These are phyloP conservation scores for Phytophthora megakarya DNA, from an alignment of 352 stramenopile genomes.

Conservation along the genomic window DNA sequence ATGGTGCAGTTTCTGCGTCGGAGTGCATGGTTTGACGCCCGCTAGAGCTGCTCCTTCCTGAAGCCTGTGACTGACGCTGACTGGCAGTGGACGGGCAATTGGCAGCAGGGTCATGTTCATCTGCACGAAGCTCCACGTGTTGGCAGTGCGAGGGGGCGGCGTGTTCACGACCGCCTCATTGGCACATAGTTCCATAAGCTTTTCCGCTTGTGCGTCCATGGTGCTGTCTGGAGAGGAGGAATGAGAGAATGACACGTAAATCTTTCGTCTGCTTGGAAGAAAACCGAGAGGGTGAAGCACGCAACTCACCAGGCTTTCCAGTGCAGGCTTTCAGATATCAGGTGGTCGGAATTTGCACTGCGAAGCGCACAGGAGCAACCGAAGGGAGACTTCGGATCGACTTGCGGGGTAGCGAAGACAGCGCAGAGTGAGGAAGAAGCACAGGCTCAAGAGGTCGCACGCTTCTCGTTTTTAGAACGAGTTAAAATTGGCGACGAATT, in stretches of 20 bases:
- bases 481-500: slow-evolving; percentile 30
- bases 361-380: slow-evolving; percentile 7
- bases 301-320: slow-evolving; percentile 37
- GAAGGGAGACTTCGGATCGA: not conserved
- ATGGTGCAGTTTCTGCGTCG: slow-evolving; percentile 64
- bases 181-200: slow-evolving; percentile 27
- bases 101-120: slow-evolving; percentile 87
- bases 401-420: slow-evolving; percentile 3
- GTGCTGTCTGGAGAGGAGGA: slow-evolving; percentile 8
- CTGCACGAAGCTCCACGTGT: slow-evolving; percentile 82
- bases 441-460: slow-evolving; percentile 26
- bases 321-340: slow-evolving; percentile 24
- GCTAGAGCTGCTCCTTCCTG: slow-evolving; percentile 44
- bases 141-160: slow-evolving; percentile 15
- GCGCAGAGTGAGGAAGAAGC: slow-evolving; percentile 8
- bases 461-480: slow-evolving; percentile 29
- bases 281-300: slow-evolving; percentile 20
- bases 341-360: slow-evolving; percentile 11
- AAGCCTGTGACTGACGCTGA: slow-evolving; percentile 47
- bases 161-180: slow-evolving; percentile 14
- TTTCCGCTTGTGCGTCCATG: slow-evolving; percentile 16
- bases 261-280: slow-evolving; percentile 21
- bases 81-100: slow-evolving; percentile 70
- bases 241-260: slow-evolving; percentile 5
- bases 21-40: slow-evolving; percentile 62